A percentile compares a stretch with the other conserved stretches of the same genome.
Evolutionary conservation across 2,329 filamentous ascomycete species (phyloP).

Genomic region (Scolecobasidium constrictum): DNA sequence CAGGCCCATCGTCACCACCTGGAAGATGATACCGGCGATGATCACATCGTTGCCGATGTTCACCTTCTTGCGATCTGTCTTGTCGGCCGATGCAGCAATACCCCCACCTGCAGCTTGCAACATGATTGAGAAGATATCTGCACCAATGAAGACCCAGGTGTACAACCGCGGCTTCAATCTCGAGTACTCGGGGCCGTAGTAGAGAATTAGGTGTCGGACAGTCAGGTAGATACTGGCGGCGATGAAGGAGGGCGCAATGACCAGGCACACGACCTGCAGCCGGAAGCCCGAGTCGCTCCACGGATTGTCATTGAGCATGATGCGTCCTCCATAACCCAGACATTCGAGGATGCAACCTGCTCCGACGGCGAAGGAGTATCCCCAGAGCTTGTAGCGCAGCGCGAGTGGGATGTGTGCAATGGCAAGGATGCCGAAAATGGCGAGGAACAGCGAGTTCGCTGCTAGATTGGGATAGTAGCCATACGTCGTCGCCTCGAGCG

Average conservation of each 20-base stretch:
- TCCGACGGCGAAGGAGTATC: slow-evolving; percentile 29
- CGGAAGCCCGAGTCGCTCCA: slow-evolving; percentile 46
- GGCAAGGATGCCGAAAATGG: slow-evolving; percentile 23
- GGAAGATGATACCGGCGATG: slow-evolving; percentile 29
- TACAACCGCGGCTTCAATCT: slow-evolving; percentile 41
- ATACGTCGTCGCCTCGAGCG: slow-evolving; percentile 14
- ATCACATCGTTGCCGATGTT: slow-evolving; percentile 23
- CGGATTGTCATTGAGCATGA: slow-evolving; percentile 41
- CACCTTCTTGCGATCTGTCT: background rate
- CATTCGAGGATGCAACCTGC: slow-evolving; percentile 31
- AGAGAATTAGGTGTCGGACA: slow-evolving; percentile 46
- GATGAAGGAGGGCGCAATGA: slow-evolving; percentile 47
- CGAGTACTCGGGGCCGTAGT: slow-evolving; percentile 39
- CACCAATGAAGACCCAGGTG: slow-evolving; percentile 48
- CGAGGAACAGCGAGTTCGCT: slow-evolving; percentile 28
- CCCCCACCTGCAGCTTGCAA: slow-evolving; percentile 49
- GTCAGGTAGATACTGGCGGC: slow-evolving; percentile 55
- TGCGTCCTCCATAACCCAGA: slow-evolving; percentile 33
- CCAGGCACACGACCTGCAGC: slow-evolving; percentile 49
- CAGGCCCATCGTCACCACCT: slow-evolving; percentile 24
- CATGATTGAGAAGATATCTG: slow-evolving; percentile 47
- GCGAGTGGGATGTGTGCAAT: slow-evolving; percentile 24
- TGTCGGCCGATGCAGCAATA: slow-evolving; percentile 38
- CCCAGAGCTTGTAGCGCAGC: slow-evolving; percentile 23
- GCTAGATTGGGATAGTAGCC: slow-evolving; percentile 27